phyloP scores from a whole-genome alignment of 306 rosid genomes.

The Dryas octopetala region DNA sequence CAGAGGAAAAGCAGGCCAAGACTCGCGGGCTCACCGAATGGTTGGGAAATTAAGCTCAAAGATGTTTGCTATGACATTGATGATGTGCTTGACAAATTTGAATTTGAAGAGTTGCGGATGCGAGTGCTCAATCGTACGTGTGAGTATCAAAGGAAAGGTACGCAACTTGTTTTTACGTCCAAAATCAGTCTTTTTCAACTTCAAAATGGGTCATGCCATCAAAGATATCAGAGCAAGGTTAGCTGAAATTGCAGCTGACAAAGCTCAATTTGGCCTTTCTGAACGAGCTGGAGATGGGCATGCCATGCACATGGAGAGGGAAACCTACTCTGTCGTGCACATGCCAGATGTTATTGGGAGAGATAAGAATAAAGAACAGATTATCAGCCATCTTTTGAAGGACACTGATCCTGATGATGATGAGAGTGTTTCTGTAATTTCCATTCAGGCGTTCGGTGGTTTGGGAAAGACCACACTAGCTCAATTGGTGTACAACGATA shows the following conservation, averaged over 20 bases:
- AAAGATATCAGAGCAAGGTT: background rate
- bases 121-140: background rate
- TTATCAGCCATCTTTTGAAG: background rate
- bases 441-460: background rate
- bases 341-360: too few relatives aligned
- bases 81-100: background rate
- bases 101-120: background rate
- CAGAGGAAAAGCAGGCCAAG: background rate
- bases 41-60: background rate
- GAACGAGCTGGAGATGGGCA: too few relatives aligned
- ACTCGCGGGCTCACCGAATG: background rate
- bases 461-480: background rate
- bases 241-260: background rate
- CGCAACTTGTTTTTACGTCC: constrained; percentile 4
- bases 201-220: background rate
- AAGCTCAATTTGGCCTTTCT: too few relatives aligned
- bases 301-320: too few relatives aligned
- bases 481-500: background rate
- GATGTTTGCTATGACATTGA: background rate
- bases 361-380: too few relatives aligned
- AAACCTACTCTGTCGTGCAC: too few relatives aligned
- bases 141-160: constrained; percentile 5
- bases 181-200: background rate
- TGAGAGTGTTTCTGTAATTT: background rate
- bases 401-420: background rate